Conservation (phyloP, 2,329 filamentous ascomycete genomes). For the Pseudogymnoascus sp. region DNA sequence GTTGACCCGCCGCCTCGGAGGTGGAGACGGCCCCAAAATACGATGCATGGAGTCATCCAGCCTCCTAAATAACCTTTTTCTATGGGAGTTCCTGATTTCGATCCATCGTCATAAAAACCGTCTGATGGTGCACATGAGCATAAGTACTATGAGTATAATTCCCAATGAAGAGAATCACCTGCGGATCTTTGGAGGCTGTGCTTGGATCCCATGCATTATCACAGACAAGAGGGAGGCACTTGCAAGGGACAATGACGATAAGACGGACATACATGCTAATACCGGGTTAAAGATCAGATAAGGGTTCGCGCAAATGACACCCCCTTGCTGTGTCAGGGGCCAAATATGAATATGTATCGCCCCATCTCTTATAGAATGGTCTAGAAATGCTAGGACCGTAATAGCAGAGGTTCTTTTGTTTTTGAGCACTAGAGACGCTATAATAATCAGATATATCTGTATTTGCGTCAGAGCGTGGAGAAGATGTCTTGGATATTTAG, state of each 20-base stretch:
- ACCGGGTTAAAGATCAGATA: constrained; percentile 3
- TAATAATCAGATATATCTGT: background rate
- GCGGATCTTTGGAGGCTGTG: constrained; percentile 5
- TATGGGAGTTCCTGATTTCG: background rate
- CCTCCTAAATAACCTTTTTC: background rate
- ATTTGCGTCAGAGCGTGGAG: background rate
- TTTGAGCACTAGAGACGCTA: background rate
- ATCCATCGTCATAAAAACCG: constrained; percentile 1
- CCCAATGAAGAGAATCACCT: background rate
- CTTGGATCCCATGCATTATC: background rate
- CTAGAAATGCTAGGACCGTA: background rate
- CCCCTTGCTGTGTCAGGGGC: constrained; percentile 2
- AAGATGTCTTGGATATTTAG: background rate
- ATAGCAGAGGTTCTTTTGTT: background rate
- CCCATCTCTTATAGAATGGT: background rate
- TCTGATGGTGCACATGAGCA: constrained; percentile 7
- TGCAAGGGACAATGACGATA: background rate
- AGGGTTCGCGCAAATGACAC: background rate
- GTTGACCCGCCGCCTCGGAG: background rate
- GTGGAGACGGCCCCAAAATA: background rate
- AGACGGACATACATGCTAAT: background rate
- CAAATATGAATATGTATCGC: background rate
- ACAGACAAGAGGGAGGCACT: background rate
- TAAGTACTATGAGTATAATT: background rate
- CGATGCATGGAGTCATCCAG: background rate